Percentiles rank a stretch among this genome's conserved stretches.
Conservation (phyloP, 2,329 filamentous ascomycete genomes). For the Botrytis aclada region DNA sequence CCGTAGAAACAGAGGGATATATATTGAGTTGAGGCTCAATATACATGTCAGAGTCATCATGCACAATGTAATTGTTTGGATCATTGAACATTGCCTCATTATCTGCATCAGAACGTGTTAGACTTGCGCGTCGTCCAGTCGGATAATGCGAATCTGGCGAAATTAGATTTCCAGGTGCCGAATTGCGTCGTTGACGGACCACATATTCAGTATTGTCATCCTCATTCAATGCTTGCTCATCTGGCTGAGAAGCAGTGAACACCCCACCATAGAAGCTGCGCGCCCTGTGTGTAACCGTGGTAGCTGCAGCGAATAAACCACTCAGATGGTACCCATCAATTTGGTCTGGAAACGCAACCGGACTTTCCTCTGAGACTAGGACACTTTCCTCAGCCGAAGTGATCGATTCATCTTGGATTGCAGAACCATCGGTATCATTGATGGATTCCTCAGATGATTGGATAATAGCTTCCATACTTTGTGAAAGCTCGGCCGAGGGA, state of each 20-base stretch:
- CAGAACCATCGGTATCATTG: background rate
- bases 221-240: background rate
- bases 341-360: background rate
- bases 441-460: no score
- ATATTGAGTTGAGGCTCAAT: background rate
- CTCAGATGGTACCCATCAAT: background rate
- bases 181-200: background rate
- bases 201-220: background rate
- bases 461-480: no score
- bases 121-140: background rate
- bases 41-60: background rate
- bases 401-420: background rate
- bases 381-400: background rate
- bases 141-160: background rate
- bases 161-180: background rate
- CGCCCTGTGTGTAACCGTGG: background rate
- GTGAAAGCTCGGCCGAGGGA: background rate
- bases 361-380: background rate
- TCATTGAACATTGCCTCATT: background rate
- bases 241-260: background rate
- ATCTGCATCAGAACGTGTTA: background rate
- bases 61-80: background rate
- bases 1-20: no score
- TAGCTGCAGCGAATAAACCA: background rate
- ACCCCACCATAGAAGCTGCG: background rate